A percentile compares a stretch with the other conserved stretches of the same genome.
phyloP scores from a whole-genome alignment of 2,329 filamentous ascomycete species.

The Nothopassalora personata region DNA sequence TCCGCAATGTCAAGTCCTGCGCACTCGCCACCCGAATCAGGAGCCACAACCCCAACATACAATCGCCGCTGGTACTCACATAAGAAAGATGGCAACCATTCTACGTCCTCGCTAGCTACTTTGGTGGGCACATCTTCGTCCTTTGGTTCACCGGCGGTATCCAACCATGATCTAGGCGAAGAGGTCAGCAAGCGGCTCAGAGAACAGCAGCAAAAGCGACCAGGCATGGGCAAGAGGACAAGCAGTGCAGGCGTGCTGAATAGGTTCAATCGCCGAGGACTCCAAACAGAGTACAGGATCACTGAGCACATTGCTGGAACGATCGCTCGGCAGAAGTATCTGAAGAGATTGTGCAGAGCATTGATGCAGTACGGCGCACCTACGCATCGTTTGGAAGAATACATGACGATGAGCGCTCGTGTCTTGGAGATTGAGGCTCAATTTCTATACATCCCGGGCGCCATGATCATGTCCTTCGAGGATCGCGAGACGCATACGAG shows the following conservation, averaged over 20 bases:
- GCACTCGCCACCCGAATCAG: slow-evolving; percentile 40
- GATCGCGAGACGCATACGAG: slow-evolving; percentile 68
- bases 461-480: slow-evolving; percentile 91
- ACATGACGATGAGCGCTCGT: slow-evolving; percentile 84
- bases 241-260: slow-evolving; percentile 34
- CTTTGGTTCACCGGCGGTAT: slow-evolving; percentile 38
- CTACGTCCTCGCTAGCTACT: slow-evolving; percentile 39
- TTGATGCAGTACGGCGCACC: slow-evolving; percentile 88
- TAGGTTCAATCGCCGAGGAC: slow-evolving; percentile 31
- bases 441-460: slow-evolving; percentile 83
- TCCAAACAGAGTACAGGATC: slow-evolving; percentile 52
- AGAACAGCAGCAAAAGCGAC: slow-evolving; percentile 35
- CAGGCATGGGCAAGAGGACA: slow-evolving; percentile 21
- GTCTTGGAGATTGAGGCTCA: slow-evolving; percentile 84
- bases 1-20: slow-evolving; percentile 29
- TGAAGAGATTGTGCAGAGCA: slow-evolving; percentile 76
- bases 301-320: slow-evolving; percentile 62
- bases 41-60: slow-evolving; percentile 37
- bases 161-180: slow-evolving; percentile 34
- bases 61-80: slow-evolving; percentile 34
- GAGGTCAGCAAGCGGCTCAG: slow-evolving; percentile 39
- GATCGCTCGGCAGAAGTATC: slow-evolving; percentile 72
- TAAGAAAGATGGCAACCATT: slow-evolving; percentile 32
- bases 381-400: slow-evolving; percentile 85
- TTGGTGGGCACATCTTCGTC: slow-evolving; percentile 42